Evolutionary conservation across 495 filamentous ascomycete genomes (phyloP).

Genomic region (Tuber microsphaerosporum): DNA sequence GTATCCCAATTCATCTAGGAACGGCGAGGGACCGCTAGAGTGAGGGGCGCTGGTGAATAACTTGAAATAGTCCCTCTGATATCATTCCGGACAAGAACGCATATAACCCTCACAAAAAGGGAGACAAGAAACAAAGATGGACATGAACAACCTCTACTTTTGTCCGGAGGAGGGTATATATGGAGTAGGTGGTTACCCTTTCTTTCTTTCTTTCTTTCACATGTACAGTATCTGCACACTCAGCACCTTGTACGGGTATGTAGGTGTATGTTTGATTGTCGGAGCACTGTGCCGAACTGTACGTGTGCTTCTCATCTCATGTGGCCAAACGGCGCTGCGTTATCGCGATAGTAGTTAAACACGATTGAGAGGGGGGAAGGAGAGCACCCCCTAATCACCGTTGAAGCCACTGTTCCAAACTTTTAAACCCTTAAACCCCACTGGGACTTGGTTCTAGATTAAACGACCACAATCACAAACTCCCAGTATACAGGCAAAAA

Average conservation of each 20-base stretch:
- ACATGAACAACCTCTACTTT: neutral
- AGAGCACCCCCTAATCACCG: neutral
- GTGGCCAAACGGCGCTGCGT: neutral
- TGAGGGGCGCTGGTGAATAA: neutral
- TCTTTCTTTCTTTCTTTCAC: slow-evolving; percentile 1
- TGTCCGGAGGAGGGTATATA: neutral
- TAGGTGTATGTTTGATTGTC: neutral
- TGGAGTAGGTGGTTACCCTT: neutral
- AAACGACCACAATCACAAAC: neutral
- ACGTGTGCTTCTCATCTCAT: slow-evolving; percentile 2
- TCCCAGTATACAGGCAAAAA: neutral
- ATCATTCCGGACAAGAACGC: neutral
- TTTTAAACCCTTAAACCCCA: neutral
- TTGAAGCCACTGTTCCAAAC: neutral
- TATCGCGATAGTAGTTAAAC: neutral
- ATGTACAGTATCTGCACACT: neutral
- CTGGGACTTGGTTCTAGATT: neutral
- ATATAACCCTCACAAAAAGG: neutral
- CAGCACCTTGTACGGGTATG: neutral
- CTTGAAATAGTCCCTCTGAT: neutral
- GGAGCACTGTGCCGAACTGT: neutral
- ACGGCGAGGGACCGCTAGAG: neutral
- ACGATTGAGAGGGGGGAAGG: neutral
- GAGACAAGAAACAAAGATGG: neutral
- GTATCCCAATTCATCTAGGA: neutral